Evolutionary conservation across 148 eudicot genomes (phyloP).

Genomic region (Rhododendron vialii): DNA sequence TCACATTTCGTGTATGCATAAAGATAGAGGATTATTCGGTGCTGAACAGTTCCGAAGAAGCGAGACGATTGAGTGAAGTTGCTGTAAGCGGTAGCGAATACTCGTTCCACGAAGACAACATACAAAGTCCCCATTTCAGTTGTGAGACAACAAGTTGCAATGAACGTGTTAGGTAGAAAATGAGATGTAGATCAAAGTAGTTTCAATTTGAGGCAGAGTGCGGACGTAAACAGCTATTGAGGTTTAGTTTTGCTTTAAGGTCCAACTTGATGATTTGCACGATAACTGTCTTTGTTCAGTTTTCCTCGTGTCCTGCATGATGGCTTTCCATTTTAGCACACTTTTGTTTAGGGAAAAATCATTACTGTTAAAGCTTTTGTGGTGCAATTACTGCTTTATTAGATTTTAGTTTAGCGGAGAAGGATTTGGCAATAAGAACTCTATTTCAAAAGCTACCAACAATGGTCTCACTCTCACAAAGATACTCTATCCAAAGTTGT

Average conservation of each 20-base stretch:
- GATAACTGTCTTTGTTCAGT: background rate
- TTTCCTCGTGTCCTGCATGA: background rate
- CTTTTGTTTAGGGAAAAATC: too few relatives aligned
- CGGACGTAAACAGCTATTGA: background rate
- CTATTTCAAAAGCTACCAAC: background rate
- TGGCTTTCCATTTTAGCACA: too few relatives aligned
- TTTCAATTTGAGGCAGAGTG: background rate
- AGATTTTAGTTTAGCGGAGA: background rate
- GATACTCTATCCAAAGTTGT: too few relatives aligned
- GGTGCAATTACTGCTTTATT: too few relatives aligned
- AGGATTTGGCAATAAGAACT: background rate
- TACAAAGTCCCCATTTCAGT: too few relatives aligned
- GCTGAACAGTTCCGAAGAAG: too few relatives aligned
- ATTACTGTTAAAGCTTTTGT: background rate
- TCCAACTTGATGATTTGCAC: conserved; percentile 1
- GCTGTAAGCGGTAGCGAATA: too few relatives aligned
- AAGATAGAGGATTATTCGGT: too few relatives aligned
- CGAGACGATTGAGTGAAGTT: too few relatives aligned
- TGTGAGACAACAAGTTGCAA: background rate
- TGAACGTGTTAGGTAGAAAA: background rate
- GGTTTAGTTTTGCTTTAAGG: background rate
- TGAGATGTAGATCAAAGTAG: background rate
- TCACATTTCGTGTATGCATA: too few relatives aligned
- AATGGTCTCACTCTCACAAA: too few relatives aligned
- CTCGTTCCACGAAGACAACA: too few relatives aligned